Base-by-base conservation (phyloP, 1,139 yeast species). In the Suhomyces panamericanus region DNA sequence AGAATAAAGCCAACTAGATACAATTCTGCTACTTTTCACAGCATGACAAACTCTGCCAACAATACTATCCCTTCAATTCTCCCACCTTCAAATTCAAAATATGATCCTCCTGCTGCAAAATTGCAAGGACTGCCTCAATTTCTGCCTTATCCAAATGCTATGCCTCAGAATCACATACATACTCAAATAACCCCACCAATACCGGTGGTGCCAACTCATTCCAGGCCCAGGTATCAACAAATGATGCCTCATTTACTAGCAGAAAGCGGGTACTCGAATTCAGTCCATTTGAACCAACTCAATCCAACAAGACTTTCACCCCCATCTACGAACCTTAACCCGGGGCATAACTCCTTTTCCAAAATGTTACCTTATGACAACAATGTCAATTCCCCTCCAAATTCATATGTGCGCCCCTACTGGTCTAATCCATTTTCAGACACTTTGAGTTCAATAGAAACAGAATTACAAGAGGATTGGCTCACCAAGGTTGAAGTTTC, bases 391-490 rank as follows among this genome's bases (percentile, higher is more conserved):
- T 6, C 36, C 8, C 13, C 36, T 10, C n/a, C 13, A 6, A 16
- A 34, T 7, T 12, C 29, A 11, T 27, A 34, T 13, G 24, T 13
- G 3, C 28, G 36, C 3, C 26, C 44, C 4, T 42, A 42, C 28
- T 42, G 44, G 44, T n/a, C 37, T 6, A 43, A 43, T 26, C 38
- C 40, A 15, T 39, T 43, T 17, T 14, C 41, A 17, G 30, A 17
- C 5, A 8, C 10, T 6, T 22, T 36, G 29, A 39, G 38, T 2
- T 12, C 27, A 14, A 41, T 40, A 12, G 45, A 39, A 35, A 15
- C 31, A 3, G 48, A 53, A 33, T 39, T 48, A 10, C 16, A 17
- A 6, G 39, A 43, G 9, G 53, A 49, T 22, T 34, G 33, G 15
- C 10, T 20, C 3, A 34, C 38, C 10, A 30, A 29, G 29, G 32